Conservation (phyloP, 2,329 filamentous ascomycete genomes). For the Cladosporium sp. region DNA sequence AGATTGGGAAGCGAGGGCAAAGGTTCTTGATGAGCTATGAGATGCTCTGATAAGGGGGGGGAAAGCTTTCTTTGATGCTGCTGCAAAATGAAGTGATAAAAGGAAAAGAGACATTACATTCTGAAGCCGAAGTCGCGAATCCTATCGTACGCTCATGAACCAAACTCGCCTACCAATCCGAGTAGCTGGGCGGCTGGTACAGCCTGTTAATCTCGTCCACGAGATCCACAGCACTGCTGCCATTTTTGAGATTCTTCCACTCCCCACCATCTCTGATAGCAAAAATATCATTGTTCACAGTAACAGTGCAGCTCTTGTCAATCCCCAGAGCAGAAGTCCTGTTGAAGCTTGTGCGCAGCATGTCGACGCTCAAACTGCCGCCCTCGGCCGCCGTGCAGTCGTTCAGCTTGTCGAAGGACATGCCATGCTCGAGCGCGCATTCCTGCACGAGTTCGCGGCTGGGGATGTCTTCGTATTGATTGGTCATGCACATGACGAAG, state of each 20-base stretch:
- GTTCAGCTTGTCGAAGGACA: constrained; percentile 78
- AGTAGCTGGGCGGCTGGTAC: constrained; percentile 7
- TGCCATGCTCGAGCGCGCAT: constrained; percentile 86
- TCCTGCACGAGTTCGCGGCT: constrained; percentile 72
- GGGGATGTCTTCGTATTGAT: constrained; percentile 73
- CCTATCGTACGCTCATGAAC: background rate
- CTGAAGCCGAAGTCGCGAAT: constrained; percentile 1
- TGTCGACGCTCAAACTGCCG: constrained; percentile 63
- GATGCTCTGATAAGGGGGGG: too few species aligned
- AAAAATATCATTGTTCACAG: constrained; percentile 73
- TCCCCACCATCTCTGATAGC: constrained; percentile 76
- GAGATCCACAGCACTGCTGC: constrained; percentile 65
- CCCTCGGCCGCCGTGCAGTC: constrained; percentile 74
- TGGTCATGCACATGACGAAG: constrained; percentile 85
- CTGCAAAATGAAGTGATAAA: background rate
- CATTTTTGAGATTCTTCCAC: constrained; percentile 75
- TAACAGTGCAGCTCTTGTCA: constrained; percentile 45
- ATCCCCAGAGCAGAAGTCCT: constrained; percentile 51
- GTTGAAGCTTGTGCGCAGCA: constrained; percentile 65
- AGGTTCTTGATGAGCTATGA: too few species aligned
- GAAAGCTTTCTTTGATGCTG: too few species aligned
- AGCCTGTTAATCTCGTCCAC: constrained; percentile 59
- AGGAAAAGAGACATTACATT: constrained; percentile 1
- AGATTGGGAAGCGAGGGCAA: too few species aligned
- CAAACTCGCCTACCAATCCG: constrained; percentile 13